A percentile compares a stretch with the other conserved stretches of the same genome.
Conservation (phyloP, 73 alveolate genomes). For the Paramecium primaurelia region DNA sequence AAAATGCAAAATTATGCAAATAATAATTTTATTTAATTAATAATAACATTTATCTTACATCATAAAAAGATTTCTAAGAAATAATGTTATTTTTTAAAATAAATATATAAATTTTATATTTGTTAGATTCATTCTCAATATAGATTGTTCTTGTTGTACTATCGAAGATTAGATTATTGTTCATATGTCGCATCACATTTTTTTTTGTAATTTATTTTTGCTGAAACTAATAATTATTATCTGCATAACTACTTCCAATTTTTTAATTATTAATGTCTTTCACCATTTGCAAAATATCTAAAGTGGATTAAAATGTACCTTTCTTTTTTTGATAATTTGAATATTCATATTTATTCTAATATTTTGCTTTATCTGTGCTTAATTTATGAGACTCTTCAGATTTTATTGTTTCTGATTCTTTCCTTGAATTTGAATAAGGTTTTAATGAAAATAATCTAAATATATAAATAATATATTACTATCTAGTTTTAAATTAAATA, state of each 20-base stretch:
- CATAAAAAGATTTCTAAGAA: background rate
- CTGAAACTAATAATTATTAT: background rate
- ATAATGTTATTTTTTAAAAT: background rate
- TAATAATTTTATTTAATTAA: background rate
- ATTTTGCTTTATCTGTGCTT: background rate
- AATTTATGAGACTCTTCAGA: conserved; percentile 34
- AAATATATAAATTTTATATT: background rate
- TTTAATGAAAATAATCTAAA: background rate
- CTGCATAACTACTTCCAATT: background rate
- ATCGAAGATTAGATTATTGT: background rate
- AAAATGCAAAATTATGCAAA: background rate
- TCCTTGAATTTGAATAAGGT: background rate
- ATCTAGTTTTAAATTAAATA: background rate
- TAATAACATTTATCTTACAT: background rate
- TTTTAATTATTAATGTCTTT: background rate
- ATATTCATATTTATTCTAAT: background rate
- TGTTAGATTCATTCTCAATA: background rate
- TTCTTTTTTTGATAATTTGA: background rate
- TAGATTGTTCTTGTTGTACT: background rate
- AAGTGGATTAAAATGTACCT: background rate
- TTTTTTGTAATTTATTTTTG: background rate
- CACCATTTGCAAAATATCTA: background rate
- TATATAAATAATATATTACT: background rate
- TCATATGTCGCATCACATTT: background rate
- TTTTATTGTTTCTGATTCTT: conserved; percentile 11